Percentiles rank a stretch among this genome's conserved stretches.
Evolutionary conservation across 1,139 yeast species (phyloP).

Genomic region (Entelexis sorbosivorans): DNA sequence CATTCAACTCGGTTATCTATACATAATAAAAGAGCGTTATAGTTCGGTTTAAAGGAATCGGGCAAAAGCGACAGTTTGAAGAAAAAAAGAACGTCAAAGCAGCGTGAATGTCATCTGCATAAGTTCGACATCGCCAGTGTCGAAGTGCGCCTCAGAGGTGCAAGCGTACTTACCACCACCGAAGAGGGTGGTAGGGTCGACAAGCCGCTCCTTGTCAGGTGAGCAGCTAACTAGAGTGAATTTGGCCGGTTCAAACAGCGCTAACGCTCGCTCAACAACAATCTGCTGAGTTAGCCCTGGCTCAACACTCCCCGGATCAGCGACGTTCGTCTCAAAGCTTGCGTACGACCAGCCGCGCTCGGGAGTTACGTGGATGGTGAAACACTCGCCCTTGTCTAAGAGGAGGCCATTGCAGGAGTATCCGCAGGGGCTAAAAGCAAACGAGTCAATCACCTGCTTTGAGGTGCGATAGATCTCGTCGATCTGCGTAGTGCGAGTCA

Average conservation of each 20-base stretch:
- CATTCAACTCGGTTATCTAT: too few species aligned
- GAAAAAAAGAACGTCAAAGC: neutral
- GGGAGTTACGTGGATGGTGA: conserved; percentile 90
- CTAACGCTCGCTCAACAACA: conserved; percentile 45
- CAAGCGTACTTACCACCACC: conserved; percentile 10
- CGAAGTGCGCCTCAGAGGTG: conserved; percentile 17
- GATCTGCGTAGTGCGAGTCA: conserved; percentile 52
- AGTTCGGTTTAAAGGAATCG: too few species aligned
- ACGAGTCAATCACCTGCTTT: conserved; percentile 51
- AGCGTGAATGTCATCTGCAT: conserved; percentile 9
- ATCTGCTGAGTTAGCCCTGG: conserved; percentile 35
- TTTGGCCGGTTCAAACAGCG: conserved; percentile 61
- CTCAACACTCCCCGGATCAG: conserved; percentile 31
- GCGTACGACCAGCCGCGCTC: conserved; percentile 93
- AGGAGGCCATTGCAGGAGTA: conserved; percentile 77
- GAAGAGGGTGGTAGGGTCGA: conserved; percentile 3
- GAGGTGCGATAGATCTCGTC: conserved; percentile 44
- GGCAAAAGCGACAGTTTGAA: too few species aligned
- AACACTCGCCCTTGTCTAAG: conserved; percentile 46
- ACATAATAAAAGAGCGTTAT: too few species aligned
- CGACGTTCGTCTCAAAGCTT: conserved; percentile 81
- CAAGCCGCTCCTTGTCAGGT: neutral
- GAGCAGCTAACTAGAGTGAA: conserved; percentile 51
- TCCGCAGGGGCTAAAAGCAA: conserved; percentile 93
- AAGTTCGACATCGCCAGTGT: conserved; percentile 12